Percentiles rank a stretch among this genome's conserved stretches.
phyloP scores from a whole-genome alignment of 2,329 filamentous ascomycete genomes.

The Neurospora sp. region DNA sequence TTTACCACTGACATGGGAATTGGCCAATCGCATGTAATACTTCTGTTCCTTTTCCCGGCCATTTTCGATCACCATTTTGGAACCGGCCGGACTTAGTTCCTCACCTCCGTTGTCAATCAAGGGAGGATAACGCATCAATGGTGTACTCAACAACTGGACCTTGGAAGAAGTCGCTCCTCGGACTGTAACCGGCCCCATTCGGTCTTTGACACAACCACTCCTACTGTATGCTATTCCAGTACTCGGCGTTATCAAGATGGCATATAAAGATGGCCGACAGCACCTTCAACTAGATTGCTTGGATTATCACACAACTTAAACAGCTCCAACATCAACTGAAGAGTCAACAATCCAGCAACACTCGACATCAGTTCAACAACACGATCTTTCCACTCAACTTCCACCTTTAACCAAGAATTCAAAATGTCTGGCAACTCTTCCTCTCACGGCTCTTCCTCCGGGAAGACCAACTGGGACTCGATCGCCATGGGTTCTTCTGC shows the following conservation, averaged over 20 bases:
- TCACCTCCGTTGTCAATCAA: neutral
- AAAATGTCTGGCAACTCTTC: neutral
- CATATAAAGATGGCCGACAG: neutral
- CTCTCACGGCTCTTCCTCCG: neutral
- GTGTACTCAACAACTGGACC: neutral
- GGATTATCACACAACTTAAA: neutral
- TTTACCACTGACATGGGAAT: neutral
- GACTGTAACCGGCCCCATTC: neutral
- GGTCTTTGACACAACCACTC: neutral
- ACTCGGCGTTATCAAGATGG: neutral
- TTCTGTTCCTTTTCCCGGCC: neutral
- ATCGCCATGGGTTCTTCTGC: neutral
- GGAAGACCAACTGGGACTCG: neutral
- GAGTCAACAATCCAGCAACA: neutral
- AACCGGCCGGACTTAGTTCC: neutral
- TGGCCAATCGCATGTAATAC: neutral
- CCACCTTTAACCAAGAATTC: neutral
- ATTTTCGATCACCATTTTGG: neutral
- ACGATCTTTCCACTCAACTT: neutral
- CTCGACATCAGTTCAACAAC: neutral
- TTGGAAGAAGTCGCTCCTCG: neutral
- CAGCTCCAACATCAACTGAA: neutral
- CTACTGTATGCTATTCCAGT: neutral
- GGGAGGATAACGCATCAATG: neutral
- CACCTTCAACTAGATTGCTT: neutral